Base-by-base conservation (phyloP, 371 early-diverging fungal genomes). In the Mucor irregularis region DNA sequence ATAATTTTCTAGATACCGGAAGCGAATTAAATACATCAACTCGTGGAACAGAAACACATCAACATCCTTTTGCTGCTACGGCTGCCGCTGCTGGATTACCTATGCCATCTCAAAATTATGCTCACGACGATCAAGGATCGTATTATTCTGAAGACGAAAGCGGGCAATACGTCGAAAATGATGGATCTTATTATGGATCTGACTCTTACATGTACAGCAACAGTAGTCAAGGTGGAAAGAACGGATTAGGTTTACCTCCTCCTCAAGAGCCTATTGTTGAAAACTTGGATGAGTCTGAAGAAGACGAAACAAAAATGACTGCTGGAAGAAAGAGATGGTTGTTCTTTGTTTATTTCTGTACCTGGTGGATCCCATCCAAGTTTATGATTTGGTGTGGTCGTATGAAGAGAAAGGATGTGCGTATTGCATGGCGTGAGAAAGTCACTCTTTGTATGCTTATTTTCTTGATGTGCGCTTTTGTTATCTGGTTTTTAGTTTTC, bases 371-470 rank as follows among this genome's bases (percentile, higher is more conserved):
- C 24, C 95, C 94, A 8, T 73, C 83, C 33, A 78, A 69, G 17
- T 81, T 80, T 44, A 63, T 94, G 64, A 53, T 68, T 17, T 73
- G 76, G 61, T 83, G 89, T 67, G 92, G 90, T 58, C 75, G 84
- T 37, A 92, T 93, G 87, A 85, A 85, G 58, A 85, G 85, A 21
- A 79, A 77, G 39, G 96, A 97, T 66, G 83, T 93, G 26, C 90
- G 89, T 26, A 83, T 94, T 67, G 96, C 98, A 0, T 98, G 98
- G 98, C 86, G 97, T 48, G 98, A 98, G 73, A 96, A 98, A 74
- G 84, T 97, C 4, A 88, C 96, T 1, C 81, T 98, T 11, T 95
- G 95, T 68, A 71, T 91, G 57, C 61, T 98, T 46, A 95, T 98
- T 53, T 71, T 90, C 30, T 66, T 93, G 28, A 64, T 92, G 72